Evolutionary conservation across 176 grass and related monocot genomes (phyloP).

Genomic region (Raddia distichophylla): DNA sequence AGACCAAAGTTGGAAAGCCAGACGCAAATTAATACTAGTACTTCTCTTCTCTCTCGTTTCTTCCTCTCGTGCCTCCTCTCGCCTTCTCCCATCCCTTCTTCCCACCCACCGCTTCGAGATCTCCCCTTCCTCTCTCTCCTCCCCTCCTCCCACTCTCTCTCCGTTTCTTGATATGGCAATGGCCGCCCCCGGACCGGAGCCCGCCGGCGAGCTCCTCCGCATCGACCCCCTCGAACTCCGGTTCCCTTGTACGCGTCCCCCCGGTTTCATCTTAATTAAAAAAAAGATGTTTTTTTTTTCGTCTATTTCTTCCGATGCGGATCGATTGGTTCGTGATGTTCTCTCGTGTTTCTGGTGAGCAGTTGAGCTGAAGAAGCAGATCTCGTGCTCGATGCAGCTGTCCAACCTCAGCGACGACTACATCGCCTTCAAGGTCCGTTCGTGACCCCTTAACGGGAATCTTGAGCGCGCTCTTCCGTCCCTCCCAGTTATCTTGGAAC

Average conservation of each 20-base stretch:
- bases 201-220: conserved; percentile 59
- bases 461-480: background rate
- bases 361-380: conserved; percentile 90
- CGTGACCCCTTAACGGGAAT: background rate
- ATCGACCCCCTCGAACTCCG: conserved; percentile 70
- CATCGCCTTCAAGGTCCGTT: conserved; percentile 77
- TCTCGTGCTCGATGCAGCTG: conserved; percentile 81
- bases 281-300: background rate
- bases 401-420: conserved; percentile 65
- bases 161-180: conserved; percentile 43
- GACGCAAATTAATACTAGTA: conserved; percentile 33
- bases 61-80: background rate
- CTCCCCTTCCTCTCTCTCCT: conserved; percentile 21
- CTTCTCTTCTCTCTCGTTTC: background rate
- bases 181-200: conserved; percentile 34
- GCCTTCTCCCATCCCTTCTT: background rate
- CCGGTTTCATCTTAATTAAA: background rate
- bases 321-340: conserved; percentile 41
- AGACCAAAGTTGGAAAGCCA: conserved; percentile 20
- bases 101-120: conserved; percentile 41
- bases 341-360: conserved; percentile 29
- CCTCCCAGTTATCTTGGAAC: conserved; percentile 22
- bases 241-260: conserved; percentile 46
- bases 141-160: background rate
- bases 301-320: background rate